Conservation (phyloP, 1,284 basidiomycete genomes). For the Agaricales sp. region DNA sequence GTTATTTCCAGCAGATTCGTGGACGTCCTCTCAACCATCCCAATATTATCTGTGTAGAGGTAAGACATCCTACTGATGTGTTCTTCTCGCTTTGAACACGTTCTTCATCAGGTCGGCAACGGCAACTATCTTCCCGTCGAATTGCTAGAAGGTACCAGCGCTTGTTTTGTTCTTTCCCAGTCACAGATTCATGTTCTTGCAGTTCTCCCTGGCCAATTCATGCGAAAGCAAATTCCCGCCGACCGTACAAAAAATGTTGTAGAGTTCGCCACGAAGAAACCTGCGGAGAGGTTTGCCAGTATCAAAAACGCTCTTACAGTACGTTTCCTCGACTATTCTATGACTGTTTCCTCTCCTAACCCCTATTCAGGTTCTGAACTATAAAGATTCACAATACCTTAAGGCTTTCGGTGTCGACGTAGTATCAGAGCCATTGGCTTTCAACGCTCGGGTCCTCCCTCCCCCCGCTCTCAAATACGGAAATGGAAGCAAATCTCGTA, state of each 20-base stretch:
- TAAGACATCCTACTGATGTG: slow-evolving; percentile 14
- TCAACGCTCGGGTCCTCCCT: slow-evolving; percentile 49
- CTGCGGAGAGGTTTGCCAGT: slow-evolving; percentile 33
- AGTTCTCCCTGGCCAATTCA: slow-evolving; percentile 11
- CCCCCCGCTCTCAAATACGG: slow-evolving; percentile 59
- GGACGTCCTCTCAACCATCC: slow-evolving; percentile 33
- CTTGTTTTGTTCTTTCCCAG: too few species aligned
- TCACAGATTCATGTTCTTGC: too few species aligned
- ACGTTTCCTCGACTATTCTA: slow-evolving; percentile 6
- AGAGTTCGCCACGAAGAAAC: slow-evolving; percentile 45
- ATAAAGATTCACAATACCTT: slow-evolving; percentile 66
- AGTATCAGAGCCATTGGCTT: slow-evolving; percentile 33
- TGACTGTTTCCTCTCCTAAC: not conserved
- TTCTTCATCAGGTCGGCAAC: not conserved
- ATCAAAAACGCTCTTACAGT: slow-evolving; percentile 38
- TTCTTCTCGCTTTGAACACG: slow-evolving; percentile 42
- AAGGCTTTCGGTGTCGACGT: slow-evolving; percentile 56
- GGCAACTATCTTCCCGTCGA: not conserved
- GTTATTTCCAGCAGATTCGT: slow-evolving; percentile 33
- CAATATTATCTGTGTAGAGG: slow-evolving; percentile 41
- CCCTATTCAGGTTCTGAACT: slow-evolving; percentile 42
- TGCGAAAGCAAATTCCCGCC: slow-evolving; percentile 48
- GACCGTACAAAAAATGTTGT: slow-evolving; percentile 44
- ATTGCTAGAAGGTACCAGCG: not conserved
- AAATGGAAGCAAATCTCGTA: slow-evolving; percentile 33